Conservation (phyloP, 108 stramenopile species). For the Epithemia pelagica region DNA sequence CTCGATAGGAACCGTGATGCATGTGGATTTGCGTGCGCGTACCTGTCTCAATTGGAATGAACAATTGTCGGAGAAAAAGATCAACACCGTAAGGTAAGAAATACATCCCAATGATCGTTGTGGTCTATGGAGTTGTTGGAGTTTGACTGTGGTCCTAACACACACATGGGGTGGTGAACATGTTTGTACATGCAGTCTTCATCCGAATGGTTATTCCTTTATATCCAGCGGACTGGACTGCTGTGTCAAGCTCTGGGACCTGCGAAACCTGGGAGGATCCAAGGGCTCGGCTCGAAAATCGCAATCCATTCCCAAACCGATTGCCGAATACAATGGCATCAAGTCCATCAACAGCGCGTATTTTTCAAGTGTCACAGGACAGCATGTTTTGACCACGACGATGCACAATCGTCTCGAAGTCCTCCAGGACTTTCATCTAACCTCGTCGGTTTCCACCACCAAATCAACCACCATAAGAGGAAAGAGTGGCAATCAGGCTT, state of each 20-base stretch:
- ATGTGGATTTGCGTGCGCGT: slow-evolving; percentile 49
- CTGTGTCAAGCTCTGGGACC: slow-evolving; percentile 61
- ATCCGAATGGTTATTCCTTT: slow-evolving; percentile 64
- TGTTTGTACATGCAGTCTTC: too few species aligned
- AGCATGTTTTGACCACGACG: slow-evolving; percentile 52
- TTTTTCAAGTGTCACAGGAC: slow-evolving; percentile 64
- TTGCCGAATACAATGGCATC: slow-evolving; percentile 36
- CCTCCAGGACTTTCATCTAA: slow-evolving; percentile 44
- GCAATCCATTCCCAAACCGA: slow-evolving; percentile 30
- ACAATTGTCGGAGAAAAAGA: slow-evolving; percentile 64
- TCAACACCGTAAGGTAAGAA: slow-evolving; percentile 75
- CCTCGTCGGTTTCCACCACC: not conserved
- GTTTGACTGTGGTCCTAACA: too few species aligned
- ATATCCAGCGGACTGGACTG: slow-evolving; percentile 60
- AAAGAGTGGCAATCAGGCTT: slow-evolving; percentile 27
- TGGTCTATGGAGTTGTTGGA: too few species aligned
- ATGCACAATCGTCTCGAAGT: slow-evolving; percentile 57
- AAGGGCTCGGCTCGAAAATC: not conserved
- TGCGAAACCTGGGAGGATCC: slow-evolving; percentile 42
- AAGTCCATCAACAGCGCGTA: slow-evolving; percentile 70
- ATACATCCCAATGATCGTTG: too few species aligned
- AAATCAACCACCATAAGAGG: not conserved
- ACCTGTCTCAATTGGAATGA: slow-evolving; percentile 51
- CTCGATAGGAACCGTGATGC: slow-evolving; percentile 59
- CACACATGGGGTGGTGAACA: too few species aligned